These are phyloP conservation scores for Microsporum canis DNA, from an alignment of 2,329 filamentous ascomycete genomes.

Conservation along the genomic window DNA sequence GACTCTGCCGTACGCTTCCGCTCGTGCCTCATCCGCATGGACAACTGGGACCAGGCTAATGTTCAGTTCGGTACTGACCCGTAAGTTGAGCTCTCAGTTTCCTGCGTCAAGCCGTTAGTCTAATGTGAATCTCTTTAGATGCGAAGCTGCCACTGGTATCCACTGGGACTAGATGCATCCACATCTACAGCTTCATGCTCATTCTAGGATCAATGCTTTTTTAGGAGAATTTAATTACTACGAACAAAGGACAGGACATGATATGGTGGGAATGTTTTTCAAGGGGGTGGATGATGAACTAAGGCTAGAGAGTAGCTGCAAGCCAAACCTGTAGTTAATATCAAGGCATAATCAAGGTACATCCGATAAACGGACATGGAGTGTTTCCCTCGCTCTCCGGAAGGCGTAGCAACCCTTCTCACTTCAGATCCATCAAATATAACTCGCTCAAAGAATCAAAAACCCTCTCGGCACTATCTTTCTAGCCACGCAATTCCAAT, in stretches of 20 bases:
- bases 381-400: background rate
- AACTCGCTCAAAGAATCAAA: background rate
- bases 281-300: background rate
- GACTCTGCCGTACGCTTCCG: conserved; percentile 38
- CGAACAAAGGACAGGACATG: background rate
- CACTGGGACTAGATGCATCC: conserved; percentile 10
- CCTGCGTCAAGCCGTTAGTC: background rate
- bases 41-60: conserved; percentile 39
- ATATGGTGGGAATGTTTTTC: background rate
- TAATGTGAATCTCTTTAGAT: conserved; percentile 3
- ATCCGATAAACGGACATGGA: background rate
- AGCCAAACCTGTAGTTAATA: background rate
- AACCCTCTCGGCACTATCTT: background rate
- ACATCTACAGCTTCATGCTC: background rate
- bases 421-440: background rate
- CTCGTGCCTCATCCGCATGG: conserved; percentile 26
- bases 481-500: background rate
- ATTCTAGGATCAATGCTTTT: background rate
- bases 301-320: background rate
- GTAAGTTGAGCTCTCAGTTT: conserved; percentile 16
- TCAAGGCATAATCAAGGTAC: background rate
- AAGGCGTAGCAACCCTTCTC: background rate
- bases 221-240: background rate
- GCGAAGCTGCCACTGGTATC: conserved; percentile 7
- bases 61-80: conserved; percentile 36